These are phyloP conservation scores for Parietichytrium sp. DNA, from an alignment of 108 stramenopile species.

Conservation along the genomic window DNA sequence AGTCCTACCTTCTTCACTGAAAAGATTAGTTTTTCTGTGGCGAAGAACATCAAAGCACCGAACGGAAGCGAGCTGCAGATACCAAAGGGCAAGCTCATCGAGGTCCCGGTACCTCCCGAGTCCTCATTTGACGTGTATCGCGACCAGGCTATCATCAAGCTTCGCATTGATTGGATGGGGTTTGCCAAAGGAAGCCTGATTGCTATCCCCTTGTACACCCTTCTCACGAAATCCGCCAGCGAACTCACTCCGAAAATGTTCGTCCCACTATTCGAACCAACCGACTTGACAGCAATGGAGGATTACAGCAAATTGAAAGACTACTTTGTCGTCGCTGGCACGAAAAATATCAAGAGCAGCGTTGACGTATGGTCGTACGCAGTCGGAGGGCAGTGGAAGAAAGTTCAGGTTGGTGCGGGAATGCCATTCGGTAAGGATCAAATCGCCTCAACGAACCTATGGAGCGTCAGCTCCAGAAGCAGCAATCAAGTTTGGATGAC, in stretches of 20 bases:
- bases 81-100: background rate
- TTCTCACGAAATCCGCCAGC: background rate
- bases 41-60: background rate
- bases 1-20: conserved; percentile 79
- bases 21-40: background rate
- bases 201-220: background rate
- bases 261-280: conserved; percentile 37
- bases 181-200: background rate
- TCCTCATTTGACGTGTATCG: background rate
- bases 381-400: background rate
- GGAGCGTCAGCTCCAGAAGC: background rate
- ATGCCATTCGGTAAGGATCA: background rate
- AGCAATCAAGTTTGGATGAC: conserved; percentile 38
- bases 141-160: conserved; percentile 37
- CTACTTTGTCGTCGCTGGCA: background rate
- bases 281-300: background rate
- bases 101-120: conserved; percentile 37
- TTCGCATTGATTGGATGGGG: conserved; percentile 37
- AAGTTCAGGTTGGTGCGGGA: background rate
- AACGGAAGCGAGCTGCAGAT: background rate
- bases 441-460: background rate
- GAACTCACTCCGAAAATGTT: background rate
- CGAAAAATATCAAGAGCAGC: conserved; percentile 36
- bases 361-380: conserved; percentile 11
- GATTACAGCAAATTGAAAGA: background rate